phyloP scores from a whole-genome alignment of 2,329 filamentous ascomycete genomes.

The Dactylonectria estremocensis region DNA sequence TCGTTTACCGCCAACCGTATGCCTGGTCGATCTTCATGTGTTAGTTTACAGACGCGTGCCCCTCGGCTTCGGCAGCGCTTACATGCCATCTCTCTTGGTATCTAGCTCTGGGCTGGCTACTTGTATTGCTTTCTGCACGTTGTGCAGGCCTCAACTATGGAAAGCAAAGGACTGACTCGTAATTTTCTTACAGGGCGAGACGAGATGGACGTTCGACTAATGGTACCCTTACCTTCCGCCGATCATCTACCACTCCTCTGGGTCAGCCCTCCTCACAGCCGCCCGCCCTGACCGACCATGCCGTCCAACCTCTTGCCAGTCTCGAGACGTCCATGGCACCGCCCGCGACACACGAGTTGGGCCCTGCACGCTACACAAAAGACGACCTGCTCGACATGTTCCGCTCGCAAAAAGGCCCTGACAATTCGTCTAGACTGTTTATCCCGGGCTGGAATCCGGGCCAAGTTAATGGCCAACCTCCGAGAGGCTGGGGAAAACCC shows the following conservation, averaged over 20 bases:
- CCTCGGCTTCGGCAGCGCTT: background rate
- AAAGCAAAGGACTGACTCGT: slow-evolving; percentile 32
- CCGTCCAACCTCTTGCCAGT: slow-evolving; percentile 57
- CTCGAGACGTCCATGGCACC: slow-evolving; percentile 55
- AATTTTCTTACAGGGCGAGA: slow-evolving; percentile 65
- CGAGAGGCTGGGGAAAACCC: slow-evolving; percentile 83
- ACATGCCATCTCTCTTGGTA: background rate
- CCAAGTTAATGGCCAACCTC: slow-evolving; percentile 73
- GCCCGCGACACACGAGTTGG: slow-evolving; percentile 50
- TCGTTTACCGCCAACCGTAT: slow-evolving; percentile 24
- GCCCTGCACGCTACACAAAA: slow-evolving; percentile 78
- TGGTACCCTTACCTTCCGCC: slow-evolving; percentile 76
- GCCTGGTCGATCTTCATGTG: slow-evolving; percentile 18
- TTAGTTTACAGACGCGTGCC: background rate
- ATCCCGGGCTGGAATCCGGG: slow-evolving; percentile 85
- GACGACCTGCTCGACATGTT: slow-evolving; percentile 85
- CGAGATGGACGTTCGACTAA: slow-evolving; percentile 72
- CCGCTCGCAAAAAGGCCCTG: slow-evolving; percentile 64
- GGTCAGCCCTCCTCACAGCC: slow-evolving; percentile 57
- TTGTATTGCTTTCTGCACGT: slow-evolving; percentile 12
- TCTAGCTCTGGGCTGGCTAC: background rate
- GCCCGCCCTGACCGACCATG: slow-evolving; percentile 54
- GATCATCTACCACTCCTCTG: slow-evolving; percentile 72
- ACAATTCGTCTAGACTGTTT: slow-evolving; percentile 76
- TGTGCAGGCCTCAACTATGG: background rate